Conservation (phyloP, 306 rosid genomes). For the Cicer pinnatifidum region DNA sequence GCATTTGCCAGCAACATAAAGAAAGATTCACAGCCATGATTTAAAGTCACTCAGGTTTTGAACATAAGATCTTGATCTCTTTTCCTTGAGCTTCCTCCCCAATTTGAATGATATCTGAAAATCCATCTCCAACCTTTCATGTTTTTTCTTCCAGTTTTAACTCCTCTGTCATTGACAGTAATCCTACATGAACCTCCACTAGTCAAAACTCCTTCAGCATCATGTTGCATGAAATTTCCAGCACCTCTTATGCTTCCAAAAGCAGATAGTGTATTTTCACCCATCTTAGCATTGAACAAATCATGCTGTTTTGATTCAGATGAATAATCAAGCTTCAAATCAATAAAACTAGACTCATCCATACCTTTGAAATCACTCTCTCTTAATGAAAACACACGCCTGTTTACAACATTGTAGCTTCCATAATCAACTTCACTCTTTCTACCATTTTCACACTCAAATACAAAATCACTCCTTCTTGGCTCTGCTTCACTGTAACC, state of each 20-base stretch:
- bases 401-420: slow-evolving; percentile 57
- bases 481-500: slow-evolving; percentile 92
- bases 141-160: slow-evolving; percentile 74
- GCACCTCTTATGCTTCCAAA: slow-evolving; percentile 67
- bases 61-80: slow-evolving; percentile 65
- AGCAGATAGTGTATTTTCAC: slow-evolving; percentile 50
- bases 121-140: slow-evolving; percentile 93
- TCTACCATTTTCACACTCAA: slow-evolving; percentile 54
- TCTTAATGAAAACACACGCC: slow-evolving; percentile 80
- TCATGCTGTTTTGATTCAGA: slow-evolving; percentile 54
- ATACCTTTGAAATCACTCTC: slow-evolving; percentile 89
- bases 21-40: no score
- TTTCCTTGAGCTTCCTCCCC: slow-evolving; percentile 67
- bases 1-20: no score
- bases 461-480: slow-evolving; percentile 68
- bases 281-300: not conserved
- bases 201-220: slow-evolving; percentile 50
- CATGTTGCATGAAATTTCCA: slow-evolving; percentile 52
- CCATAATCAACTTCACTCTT: slow-evolving; percentile 47
- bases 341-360: slow-evolving; percentile 90
- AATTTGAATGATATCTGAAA: slow-evolving; percentile 68
- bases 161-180: slow-evolving; percentile 76
- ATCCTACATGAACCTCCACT: slow-evolving; percentile 89
- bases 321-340: slow-evolving; percentile 82
- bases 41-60: slow-evolving; percentile 51